Evolutionary conservation across 495 filamentous ascomycete species (phyloP), one percentile per base, ranked within the genome.

Genomic region (Annulohypoxylon nitens): DNA sequence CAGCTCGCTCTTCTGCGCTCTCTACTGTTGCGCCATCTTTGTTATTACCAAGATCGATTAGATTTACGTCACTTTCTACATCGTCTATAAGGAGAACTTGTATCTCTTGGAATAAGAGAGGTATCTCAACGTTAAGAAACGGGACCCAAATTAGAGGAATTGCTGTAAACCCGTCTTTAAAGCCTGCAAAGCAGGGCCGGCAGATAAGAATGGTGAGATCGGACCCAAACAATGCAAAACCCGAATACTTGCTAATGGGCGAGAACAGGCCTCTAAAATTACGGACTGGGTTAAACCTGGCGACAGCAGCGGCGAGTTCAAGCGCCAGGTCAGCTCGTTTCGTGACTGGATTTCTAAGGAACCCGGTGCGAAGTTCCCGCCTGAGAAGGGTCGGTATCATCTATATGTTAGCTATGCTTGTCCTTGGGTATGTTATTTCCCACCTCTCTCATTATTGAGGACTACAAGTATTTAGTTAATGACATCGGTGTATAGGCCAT

Each of bases 271-370:
- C 30, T 64, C 71, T 60, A 89, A 86, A 39, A 96, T 97, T 79
- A 94, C 93, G 33, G 87, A 95, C 75, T 97, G 93, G 93, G 94
- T 94, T 16, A 83, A 86, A 23, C 90, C 89, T 39, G 82, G 83
- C 64, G 91, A 94, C 81, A 91, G 88, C 69, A 86, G 89, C 1
- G 95, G 95, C 81, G 94, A 97, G 81, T 98, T 97, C 89, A 97
- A 96, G 83, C 91, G 93, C 36, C 89, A 90, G 75, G 81, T 81
- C 64, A 92, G 90, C 45, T 84, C 86, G 58, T 94, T 94, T 81
- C 90, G 92, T 47, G 86, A 88, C 79, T 91, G 83, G 78, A 90
- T 95, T 80, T 92, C 89, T 11, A 77, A 81, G 6, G 82, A 86
- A 66, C 82, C 87, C 7, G 81, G 78, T 23, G 86, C 91, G 1